A percentile compares a stretch with the other conserved stretches of the same genome.
Evolutionary conservation across 768 basidiomycete genomes (phyloP).

Genomic region (Boletus sp.): DNA sequence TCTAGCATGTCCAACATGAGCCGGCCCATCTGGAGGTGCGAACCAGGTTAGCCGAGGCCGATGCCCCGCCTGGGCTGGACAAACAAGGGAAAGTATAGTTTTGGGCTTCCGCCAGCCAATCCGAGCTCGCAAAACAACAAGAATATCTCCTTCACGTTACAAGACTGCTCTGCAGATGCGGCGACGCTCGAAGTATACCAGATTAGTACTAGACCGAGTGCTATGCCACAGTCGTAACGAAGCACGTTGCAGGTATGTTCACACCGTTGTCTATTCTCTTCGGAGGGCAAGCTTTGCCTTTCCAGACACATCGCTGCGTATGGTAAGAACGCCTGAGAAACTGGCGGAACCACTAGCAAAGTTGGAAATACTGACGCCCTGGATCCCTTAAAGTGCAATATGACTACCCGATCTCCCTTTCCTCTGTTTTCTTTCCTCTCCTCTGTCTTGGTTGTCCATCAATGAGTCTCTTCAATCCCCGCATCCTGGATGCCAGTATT

Average conservation of each 20-base stretch:
- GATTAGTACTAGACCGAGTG: not conserved
- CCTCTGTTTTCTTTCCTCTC: not conserved
- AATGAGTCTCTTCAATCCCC: constrained; percentile 72
- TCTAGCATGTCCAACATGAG: too few relatives aligned
- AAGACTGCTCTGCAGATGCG: too few relatives aligned
- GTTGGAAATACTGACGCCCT: constrained; percentile 10
- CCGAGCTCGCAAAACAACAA: too few relatives aligned
- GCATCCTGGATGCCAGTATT: constrained; percentile 74
- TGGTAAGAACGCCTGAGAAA: constrained; percentile 6
- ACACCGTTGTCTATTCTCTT: not conserved
- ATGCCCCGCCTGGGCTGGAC: too few relatives aligned
- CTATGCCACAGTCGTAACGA: not conserved
- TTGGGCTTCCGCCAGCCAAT: too few relatives aligned
- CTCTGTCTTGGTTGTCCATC: not conserved
- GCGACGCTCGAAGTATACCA: too few relatives aligned
- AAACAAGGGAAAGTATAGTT: too few relatives aligned
- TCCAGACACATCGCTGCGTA: not conserved
- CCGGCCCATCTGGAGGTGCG: too few relatives aligned
- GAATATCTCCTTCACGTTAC: too few relatives aligned
- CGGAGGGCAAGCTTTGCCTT: not conserved
- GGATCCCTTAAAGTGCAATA: constrained; percentile 3
- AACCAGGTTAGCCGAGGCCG: too few relatives aligned
- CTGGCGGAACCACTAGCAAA: constrained; percentile 1
- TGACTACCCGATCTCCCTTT: not conserved
- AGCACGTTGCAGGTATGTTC: not conserved